Evolutionary conservation across 768 basidiomycete species (phyloP), one percentile per base, ranked within the genome.

Genomic region (Calocybe gangraenosa): DNA sequence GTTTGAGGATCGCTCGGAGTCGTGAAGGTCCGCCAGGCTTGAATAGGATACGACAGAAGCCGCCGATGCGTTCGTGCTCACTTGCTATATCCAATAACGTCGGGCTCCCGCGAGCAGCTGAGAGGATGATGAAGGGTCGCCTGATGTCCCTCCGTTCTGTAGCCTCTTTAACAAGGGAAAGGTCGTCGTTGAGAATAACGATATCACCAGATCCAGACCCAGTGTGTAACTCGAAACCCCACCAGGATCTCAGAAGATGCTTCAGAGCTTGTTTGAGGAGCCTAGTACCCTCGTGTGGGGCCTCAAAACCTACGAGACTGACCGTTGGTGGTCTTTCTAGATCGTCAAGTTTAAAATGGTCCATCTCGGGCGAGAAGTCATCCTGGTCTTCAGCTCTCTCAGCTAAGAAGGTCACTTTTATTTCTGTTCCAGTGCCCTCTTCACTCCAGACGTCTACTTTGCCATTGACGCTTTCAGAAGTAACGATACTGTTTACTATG

Each of bases 381-480:
- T 62, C 62, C 18, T 71, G 74, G 18, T 80, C 74, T 19, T 80
- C 71, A 7, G 69, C 57, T 10, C 72, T 60, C 49, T 92, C 86
- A 22, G 88, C 90, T 22, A 76, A 76, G 61, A 96, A 90, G 2
- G 78, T 79, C 34, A 95, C 80, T 55, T 87, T 88, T 63, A 96
- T 92, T 61, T 94, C 92, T 2, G 94, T 96, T 20, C 94, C 94
- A 30, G 81, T 71, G 14, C 81, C 88, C 65, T 94, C 93, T 52
- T 88, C 84, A 49, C 91, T 94, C 82, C 84, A 85, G 8, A 97
- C 93, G 55, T 96, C 94, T 31, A 96, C 87, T 56, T 92, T 92
- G 37, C 94, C 94, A 20, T 82, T 78, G 42, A 97, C 83, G 51
- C 83, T 87, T 36, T 87, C 82, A 2, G 90, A 91, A 13, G 79